Base-by-base conservation (phyloP, 2,329 filamentous ascomycete species). In the Coleophoma crateriformis region DNA sequence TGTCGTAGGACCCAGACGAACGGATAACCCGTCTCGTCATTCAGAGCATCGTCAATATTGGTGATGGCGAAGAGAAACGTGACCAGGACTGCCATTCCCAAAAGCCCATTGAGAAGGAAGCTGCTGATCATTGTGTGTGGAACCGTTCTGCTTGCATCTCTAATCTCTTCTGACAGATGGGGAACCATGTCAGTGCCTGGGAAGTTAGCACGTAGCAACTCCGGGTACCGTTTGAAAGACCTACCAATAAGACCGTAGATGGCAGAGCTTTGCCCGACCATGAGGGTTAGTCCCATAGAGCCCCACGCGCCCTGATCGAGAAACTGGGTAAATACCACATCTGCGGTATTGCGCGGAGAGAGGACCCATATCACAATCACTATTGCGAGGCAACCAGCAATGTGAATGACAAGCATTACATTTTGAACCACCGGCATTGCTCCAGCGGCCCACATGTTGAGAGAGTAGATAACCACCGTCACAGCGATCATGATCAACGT, bases 1-100 rank as follows among this genome's bases (percentile, higher is more conserved):
- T 73, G 71, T 3, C 69, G 73, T 51, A 80, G 78, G 38, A 80
- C 71, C 22, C 74, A 69, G 59, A 73, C 67, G 62, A 75, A 71
- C 7, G 75, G 69, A 52, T 69, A 76, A 0, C 70, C 68, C 11
- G 71, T 75, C 1, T 64, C 61, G 0, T 68, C 64, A 8, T 60
- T 49, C 7, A 76, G 60, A 2, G 71, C 61, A 41, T 60, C 58
- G 4, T 62, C 64, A 20, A 67, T 58, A 5, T 60, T 61, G 1
- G 53, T 63, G 37, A 67, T 61, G 3, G 64, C 61, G 3, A 67
- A 65, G 22, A 61, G 52, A 22, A 62, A 60, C 4, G 63, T 58
- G n/a, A 67, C 37, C 5, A 67, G 50, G 7, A 65, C 43, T 32
- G 65, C 45, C 52, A 76, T 68, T 2, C 72, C 73, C 2, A 75